Evolutionary conservation across 345 rosid genomes (phyloP), one percentile per base, ranked within the genome.

Genomic region (Gossypium anomalum): DNA sequence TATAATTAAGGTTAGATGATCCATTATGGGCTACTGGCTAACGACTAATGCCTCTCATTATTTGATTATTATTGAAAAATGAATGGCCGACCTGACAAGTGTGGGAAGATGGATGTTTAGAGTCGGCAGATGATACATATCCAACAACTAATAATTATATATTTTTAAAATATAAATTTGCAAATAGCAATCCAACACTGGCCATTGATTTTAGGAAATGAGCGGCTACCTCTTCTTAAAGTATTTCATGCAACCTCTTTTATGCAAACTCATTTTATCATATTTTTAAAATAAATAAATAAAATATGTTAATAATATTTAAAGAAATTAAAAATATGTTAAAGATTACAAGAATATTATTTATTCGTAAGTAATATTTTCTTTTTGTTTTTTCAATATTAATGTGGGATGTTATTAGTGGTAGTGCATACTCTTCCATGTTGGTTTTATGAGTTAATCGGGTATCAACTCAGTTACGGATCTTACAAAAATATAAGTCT

Each of bases 21-120:
- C n/a, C 13, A 20, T 20, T 22, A 66, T 44, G 59, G 56, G 25
- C 57, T 15, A 9, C 59, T 25, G 72, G 16, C 45, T 10, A 51
- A 49, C 23, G 72, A 49, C 12, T 51, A 69, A 27, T 69, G 45
- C 44, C 45, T 69, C 59, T 51, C 15, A 68, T 25, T 69, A 27
- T 56, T 68, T 12, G 12, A 68, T 7, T 67, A 51, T 16, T 16
- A 25, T 7, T 47, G 2, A 44, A 45, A 44, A 57, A 57, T 20
- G 61, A 14, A 20, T 57, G 15, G 15, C 59, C 59, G 13, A 55
- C 59, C 59, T 17, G 59, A 55, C 25, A n/a, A 55, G 59, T 9
- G 59, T 9, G 57, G 59, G 59, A 55, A 19, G 59, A 19, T 55
- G 25, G 25, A 55, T 8, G 2, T 55, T 55, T 55, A n/a, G 7